phyloP scores from a whole-genome alignment of 2,329 filamentous ascomycete species.

The Aspergillus glaucus region DNA sequence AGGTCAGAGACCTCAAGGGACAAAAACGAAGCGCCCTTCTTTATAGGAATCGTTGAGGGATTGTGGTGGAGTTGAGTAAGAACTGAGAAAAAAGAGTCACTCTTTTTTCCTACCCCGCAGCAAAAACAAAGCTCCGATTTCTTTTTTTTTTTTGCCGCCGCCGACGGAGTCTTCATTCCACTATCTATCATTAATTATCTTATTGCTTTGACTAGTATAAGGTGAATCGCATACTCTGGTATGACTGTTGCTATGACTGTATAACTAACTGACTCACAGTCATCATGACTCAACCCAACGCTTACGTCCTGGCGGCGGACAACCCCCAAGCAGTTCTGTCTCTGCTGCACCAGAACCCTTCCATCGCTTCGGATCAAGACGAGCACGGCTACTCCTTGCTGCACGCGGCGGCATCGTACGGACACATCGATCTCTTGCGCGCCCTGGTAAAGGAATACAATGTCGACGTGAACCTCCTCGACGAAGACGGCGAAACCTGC shows the following conservation, averaged over 20 bases:
- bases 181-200: background rate
- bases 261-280: background rate
- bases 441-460: slow-evolving; percentile 67
- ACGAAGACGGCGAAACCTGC: slow-evolving; percentile 92
- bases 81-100: background rate
- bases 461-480: slow-evolving; percentile 72
- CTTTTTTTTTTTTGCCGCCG: background rate
- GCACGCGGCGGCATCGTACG: slow-evolving; percentile 90
- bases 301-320: slow-evolving; percentile 74
- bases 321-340: slow-evolving; percentile 66
- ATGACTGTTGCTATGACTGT: background rate
- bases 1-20: background rate
- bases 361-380: slow-evolving; percentile 75
- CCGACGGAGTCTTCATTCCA: background rate
- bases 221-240: background rate
- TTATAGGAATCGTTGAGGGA: background rate
- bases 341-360: slow-evolving; percentile 66
- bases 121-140: background rate
- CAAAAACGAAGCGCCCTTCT: background rate
- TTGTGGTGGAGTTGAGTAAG: background rate
- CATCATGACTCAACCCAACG: slow-evolving; percentile 47
- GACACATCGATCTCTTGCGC: slow-evolving; percentile 73
- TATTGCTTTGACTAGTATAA: slow-evolving; percentile 2
- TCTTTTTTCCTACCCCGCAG: background rate
- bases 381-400: slow-evolving; percentile 89